phyloP scores from a whole-genome alignment of 306 rosid genomes.

The Cyamopsis tetragonoloba region DNA sequence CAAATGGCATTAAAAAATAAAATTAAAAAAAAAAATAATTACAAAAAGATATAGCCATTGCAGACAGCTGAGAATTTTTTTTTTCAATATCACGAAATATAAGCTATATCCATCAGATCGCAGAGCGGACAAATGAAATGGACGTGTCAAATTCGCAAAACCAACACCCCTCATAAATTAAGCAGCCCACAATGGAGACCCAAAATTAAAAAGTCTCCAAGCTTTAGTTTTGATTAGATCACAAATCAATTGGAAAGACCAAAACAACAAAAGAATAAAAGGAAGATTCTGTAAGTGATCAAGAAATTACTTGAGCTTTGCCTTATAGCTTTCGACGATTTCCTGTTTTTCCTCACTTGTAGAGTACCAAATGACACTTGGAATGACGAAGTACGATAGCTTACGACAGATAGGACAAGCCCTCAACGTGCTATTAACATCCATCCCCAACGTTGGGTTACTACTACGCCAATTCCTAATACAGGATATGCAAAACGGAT shows the following conservation, averaged over 20 bases:
- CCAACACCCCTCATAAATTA: slow-evolving; percentile 4
- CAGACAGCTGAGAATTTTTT: neutral
- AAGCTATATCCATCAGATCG: neutral
- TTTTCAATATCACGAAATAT: neutral
- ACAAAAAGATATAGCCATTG: neutral
- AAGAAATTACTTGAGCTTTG: slow-evolving; percentile 79
- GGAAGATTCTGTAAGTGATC: slow-evolving; percentile 4
- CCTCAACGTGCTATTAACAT: slow-evolving; percentile 80
- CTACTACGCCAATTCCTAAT: slow-evolving; percentile 98
- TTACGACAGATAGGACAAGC: slow-evolving; percentile 97
- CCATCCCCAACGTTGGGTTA: slow-evolving; percentile 86
- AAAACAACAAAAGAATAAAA: neutral
- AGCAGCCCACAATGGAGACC: slow-evolving; percentile 6
- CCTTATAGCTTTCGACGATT: slow-evolving; percentile 83
- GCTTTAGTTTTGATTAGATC: neutral
- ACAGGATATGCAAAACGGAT: slow-evolving; percentile 92
- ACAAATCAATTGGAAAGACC: slow-evolving; percentile 4
- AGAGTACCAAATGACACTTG: slow-evolving; percentile 94
- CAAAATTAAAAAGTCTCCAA: neutral
- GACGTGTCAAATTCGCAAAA: neutral
- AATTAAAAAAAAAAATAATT: slow-evolving; percentile 5
- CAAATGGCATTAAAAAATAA: slow-evolving; percentile 9
- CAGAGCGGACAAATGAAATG: neutral
- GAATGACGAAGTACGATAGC: slow-evolving; percentile 89
- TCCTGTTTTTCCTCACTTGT: slow-evolving; percentile 80